Percentiles rank a stretch among this genome's conserved stretches.
Evolutionary conservation across 2,329 filamentous ascomycete species (phyloP).

Genomic region (Botrytis elliptica): DNA sequence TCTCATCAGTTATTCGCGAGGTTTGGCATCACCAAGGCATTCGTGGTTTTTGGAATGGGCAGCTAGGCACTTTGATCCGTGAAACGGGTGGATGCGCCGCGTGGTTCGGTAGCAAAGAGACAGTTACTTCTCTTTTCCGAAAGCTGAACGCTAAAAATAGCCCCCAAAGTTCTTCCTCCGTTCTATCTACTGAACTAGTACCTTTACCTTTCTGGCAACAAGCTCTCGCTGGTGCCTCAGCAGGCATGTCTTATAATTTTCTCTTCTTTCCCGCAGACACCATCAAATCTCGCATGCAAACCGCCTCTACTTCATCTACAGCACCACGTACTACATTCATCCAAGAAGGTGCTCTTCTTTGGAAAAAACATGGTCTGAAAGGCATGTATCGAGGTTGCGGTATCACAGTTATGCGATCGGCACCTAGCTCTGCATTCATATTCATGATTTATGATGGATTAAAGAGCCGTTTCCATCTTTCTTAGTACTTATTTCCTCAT

Average conservation of each 20-base stretch:
- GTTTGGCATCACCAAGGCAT: slow-evolving; percentile 82
- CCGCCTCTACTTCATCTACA: slow-evolving; percentile 58
- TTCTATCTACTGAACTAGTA: slow-evolving; percentile 40
- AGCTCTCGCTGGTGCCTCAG: slow-evolving; percentile 79
- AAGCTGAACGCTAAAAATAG: slow-evolving; percentile 45
- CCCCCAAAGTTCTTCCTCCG: slow-evolving; percentile 18
- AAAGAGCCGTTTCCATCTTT: slow-evolving; percentile 49
- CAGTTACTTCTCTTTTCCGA: slow-evolving; percentile 54
- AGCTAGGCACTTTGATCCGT: slow-evolving; percentile 87
- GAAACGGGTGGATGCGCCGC: slow-evolving; percentile 91
- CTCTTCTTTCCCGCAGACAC: slow-evolving; percentile 97
- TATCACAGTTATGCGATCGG: slow-evolving; percentile 83
- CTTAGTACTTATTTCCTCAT: not conserved
- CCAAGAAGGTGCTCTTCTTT: slow-evolving; percentile 70
- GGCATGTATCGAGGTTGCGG: slow-evolving; percentile 93
- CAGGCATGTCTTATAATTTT: slow-evolving; percentile 95
- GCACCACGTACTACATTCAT: slow-evolving; percentile 63
- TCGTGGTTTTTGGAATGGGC: slow-evolving; percentile 89
- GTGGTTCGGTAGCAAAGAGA: slow-evolving; percentile 94
- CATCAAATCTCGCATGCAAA: slow-evolving; percentile 97
- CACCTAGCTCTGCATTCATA: slow-evolving; percentile 96
- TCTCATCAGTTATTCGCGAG: slow-evolving; percentile 70
- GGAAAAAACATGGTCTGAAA: slow-evolving; percentile 75
- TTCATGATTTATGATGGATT: slow-evolving; percentile 93
- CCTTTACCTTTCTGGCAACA: slow-evolving; percentile 81